Evolutionary conservation across 2,329 filamentous ascomycete genomes (phyloP), one percentile per base, ranked within the genome.

Genomic region (Colletotrichum gloeosporioides): DNA sequence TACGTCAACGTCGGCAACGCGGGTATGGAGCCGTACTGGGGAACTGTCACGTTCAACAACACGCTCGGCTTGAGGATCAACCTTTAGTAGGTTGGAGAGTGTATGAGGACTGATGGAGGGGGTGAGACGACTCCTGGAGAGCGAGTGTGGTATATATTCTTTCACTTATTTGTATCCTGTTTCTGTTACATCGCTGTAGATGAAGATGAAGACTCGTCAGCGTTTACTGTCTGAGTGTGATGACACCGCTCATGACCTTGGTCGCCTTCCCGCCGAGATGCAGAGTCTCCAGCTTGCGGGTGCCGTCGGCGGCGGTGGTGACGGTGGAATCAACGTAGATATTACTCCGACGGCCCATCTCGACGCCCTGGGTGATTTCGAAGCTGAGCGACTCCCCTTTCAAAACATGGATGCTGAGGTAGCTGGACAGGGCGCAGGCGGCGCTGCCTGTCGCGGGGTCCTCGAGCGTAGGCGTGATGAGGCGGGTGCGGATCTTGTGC

Each of bases 371-470:
- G 8, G 77, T 77, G 61, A 78, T 71, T 61, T 78, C 71, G 7
- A 78, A 78, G 22, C 69, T 44, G 32, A 73, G 10, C 9, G 64
- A 25, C 65, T 64, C 82, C 27, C 80, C 82, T n/a, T 77, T 81
- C 59, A 78, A 79, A 77, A 85, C 85, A n/a, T 82, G 82, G 68
- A 90, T 80, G 6, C 89, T 86, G 76, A 94, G 84, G 79, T 90
- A 93, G 71, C 87, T 85, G 25, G 86, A 85, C 78, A 94, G 82
- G 9, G 89, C 89, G 80, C 88, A 89, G 7, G 92, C 91, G 34
- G 92, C 92, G 75, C 90, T 92, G 0, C 93, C 93, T 1, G 91
- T 93, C 1, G 90, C 91, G 4, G 91, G 89, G 79, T 94, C 93
- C 80, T 93, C 90, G 22, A 90, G 80, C 3, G 80, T 80, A 1